Base-by-base conservation (phyloP, 768 basidiomycete species). In the Boletus reticuloceps region DNA sequence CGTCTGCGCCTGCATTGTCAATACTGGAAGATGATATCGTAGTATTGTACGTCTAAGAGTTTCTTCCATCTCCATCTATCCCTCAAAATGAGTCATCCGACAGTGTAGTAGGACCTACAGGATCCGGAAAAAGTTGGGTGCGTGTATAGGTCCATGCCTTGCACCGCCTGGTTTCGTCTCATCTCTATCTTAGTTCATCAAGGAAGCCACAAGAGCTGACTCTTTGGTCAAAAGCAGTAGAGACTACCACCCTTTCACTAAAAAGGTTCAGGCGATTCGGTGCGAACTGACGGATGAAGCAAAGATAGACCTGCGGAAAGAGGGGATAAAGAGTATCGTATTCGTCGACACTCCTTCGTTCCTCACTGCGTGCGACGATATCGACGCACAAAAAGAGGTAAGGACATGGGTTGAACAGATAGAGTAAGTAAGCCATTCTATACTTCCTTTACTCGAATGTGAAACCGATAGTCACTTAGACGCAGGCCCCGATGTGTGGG, bases 291-390 rank as follows among this genome's bases (percentile, higher is more conserved):
- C 25, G 7, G 63, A 63, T 4, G 60, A 55, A 20, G 54, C 50
- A 11, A 56, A 36, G 47, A 31, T 0, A 4, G 51, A 44, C 1
- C n/a, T 47, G 16, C 12, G 37, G 8, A 19, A 38, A 6, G 60
- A 51, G 3, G 58, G 51, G 1, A 6, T 58, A 8, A 50, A 50
- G 25, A 47, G 42, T 14, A 50, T 66, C 11, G 58, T 68, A 9
- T 60, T 67, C 22, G 43, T 65, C 5, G 65, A 67, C 32, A 56
- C 61, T 0, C 65, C 65, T 22, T 66, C 64, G 1, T 66, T 65
- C 32, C 47, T 51, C 42, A 64, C 64, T 2, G 63, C 20, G 22
- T 44, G 38, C 17, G 31, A 54, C 9, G 16, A 45, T 6, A 45
- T 37, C 5, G 50, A 64, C 45, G 48, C 62, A 10, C 34, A 29